phyloP scores from a whole-genome alignment of 31 red algal species.

The Bonnemaisonia californica region DNA sequence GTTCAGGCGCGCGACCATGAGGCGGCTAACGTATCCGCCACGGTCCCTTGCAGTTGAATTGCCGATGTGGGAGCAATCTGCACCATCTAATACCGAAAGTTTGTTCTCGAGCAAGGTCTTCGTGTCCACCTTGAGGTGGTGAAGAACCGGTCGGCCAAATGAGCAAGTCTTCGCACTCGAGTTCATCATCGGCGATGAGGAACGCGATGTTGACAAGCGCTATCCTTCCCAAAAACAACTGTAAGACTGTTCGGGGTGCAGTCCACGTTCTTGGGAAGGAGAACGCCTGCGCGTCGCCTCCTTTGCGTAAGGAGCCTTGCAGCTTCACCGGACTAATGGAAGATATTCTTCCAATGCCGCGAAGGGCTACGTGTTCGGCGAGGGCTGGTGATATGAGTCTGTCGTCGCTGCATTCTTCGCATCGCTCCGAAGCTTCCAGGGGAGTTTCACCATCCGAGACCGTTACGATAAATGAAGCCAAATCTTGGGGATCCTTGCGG shows the following conservation, averaged over 20 bases:
- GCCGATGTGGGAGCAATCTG: background rate
- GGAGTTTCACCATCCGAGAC: conserved; percentile 4
- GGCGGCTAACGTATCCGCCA: conserved; percentile 4
- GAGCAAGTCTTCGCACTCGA: background rate
- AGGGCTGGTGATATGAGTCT: conserved; percentile 21
- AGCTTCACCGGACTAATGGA: background rate
- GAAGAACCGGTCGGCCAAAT: background rate
- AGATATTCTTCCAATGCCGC: conserved; percentile 16
- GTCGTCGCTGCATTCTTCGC: conserved; percentile 37
- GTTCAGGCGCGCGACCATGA: conserved; percentile 14
- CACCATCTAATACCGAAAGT: conserved; percentile 1
- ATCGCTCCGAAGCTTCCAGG: background rate
- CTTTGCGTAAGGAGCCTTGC: conserved; percentile 3
- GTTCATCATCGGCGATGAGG: conserved; percentile 8
- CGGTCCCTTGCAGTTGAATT: background rate
- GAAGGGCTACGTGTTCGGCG: background rate
- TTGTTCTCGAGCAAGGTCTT: conserved; percentile 25
- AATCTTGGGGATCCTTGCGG: background rate
- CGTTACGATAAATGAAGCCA: background rate
- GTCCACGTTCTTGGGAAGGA: background rate
- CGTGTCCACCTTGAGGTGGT: conserved; percentile 4
- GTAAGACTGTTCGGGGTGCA: background rate
- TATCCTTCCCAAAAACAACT: background rate
- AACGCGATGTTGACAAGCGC: conserved; percentile 3
- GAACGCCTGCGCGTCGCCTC: background rate